Conservation (phyloP, 305 asterid genomes). For the Andrographis paniculata region DNA sequence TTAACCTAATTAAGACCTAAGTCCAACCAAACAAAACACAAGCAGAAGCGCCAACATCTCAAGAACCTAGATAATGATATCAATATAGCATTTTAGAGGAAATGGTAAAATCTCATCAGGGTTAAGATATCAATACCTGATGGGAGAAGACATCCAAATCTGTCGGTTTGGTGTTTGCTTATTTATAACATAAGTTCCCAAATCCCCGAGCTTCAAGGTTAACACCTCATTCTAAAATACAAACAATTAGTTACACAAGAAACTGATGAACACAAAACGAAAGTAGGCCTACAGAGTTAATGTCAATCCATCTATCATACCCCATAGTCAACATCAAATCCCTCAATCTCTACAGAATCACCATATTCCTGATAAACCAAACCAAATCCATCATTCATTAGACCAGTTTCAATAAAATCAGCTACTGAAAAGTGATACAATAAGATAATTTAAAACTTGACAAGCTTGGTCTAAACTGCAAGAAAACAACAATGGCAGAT, state of each 20-base stretch:
- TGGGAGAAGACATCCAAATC: constrained; percentile 98
- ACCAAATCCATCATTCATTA: not conserved
- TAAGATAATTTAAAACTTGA: no score
- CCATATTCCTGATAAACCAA: constrained; percentile 66
- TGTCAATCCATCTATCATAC: constrained; percentile 34
- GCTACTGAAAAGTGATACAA: not conserved
- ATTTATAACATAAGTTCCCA: constrained; percentile 94
- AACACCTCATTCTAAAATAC: constrained; percentile 71
- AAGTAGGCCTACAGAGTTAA: constrained; percentile 3
- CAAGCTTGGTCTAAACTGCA: no score
- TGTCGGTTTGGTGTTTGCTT: constrained; percentile 96
- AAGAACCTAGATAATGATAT: constrained; percentile 1
- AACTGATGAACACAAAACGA: not conserved
- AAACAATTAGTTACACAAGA: constrained; percentile 13
- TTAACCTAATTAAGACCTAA: no score
- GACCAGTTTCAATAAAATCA: not conserved
- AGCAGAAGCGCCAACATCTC: not conserved
- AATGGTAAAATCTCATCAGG: no score
- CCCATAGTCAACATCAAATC: constrained; percentile 92
- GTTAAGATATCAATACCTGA: constrained; percentile 48
- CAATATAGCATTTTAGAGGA: not conserved
- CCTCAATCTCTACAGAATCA: constrained; percentile 83
- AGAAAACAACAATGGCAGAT: no score
- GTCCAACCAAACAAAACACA: no score
- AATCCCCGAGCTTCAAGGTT: constrained; percentile 74